Base-by-base conservation (phyloP, 1,139 yeast genomes). In the Protomyces lactucae-debilis region DNA sequence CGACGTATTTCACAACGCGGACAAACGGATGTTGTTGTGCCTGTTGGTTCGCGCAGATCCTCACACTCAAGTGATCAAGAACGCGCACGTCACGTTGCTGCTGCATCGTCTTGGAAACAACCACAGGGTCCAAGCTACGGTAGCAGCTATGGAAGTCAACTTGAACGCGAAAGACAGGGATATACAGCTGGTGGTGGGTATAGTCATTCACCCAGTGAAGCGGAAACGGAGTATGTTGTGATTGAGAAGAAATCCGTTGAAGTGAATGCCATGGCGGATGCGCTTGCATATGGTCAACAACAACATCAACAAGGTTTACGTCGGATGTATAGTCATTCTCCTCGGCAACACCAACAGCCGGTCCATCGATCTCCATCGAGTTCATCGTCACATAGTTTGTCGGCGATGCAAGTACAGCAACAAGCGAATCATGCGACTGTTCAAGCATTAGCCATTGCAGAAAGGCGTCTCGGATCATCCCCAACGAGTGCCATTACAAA, bases 171-270 rank as follows among this genome's bases (percentile, higher is more conserved):
- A 10, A 21, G 48, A 18, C 48, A 43, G 9, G 48, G 48, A 2
- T 2, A 14, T 14, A 10, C 21, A 3, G 48, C 12, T n/a, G 48
- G 25, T 4, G 12, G 25, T n/a, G 16, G 16, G 14, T 37, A 37
- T 9, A 37, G 43, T n/a, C 43, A 37, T 3, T 28, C 32, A 6
- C 43, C 43, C 18, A 16, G 12, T 43, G 64, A 60, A 25, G 48
- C 59, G 14, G 64, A 60, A 28, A 48, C 48, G 69, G 97, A 91
- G 71, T 93, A 93, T 71, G 98, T 93, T 55, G 96, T 93, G 48
- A 93, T 93, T 32, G 98, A 93, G 74, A 92, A 91, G 74, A 82
- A 95, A 63, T 90, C 95, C 0, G 97, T 93, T 3, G 98, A 93
- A 74, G 96, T 93, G 10, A 93, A 93, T 76, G 95, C 96, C 0